Conservation (phyloP, 352 stramenopile genomes). For the Phytophthora crassamura region DNA sequence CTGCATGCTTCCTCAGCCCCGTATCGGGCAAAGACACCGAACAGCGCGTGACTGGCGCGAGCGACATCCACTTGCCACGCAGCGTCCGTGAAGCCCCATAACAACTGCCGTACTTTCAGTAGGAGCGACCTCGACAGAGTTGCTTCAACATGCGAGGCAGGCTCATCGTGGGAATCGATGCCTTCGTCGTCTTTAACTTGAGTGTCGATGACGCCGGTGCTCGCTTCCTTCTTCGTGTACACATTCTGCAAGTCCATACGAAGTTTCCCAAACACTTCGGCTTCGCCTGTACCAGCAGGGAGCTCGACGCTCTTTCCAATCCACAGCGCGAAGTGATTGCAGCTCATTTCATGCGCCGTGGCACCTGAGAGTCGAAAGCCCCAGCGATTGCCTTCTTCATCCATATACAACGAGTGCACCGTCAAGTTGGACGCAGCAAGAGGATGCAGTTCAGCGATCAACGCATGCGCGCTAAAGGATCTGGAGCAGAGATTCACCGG, state of each 20-base stretch:
- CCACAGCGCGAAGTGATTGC: conserved; percentile 67
- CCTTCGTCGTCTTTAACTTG: conserved; percentile 2
- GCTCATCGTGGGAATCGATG: conserved; percentile 10
- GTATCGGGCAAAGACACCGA: conserved; percentile 1
- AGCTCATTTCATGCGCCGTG: conserved; percentile 53
- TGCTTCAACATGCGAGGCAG: not conserved
- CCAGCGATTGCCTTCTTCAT: conserved; percentile 65
- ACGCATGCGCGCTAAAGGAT: conserved; percentile 40
- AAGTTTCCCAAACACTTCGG: conserved; percentile 51
- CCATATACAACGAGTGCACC: conserved; percentile 50
- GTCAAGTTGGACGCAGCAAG: conserved; percentile 41
- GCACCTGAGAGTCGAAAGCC: conserved; percentile 57
- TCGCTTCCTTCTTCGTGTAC: conserved; percentile 55
- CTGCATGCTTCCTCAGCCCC: conserved; percentile 18
- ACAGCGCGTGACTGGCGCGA: conserved; percentile 21
- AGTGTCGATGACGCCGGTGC: conserved; percentile 42
- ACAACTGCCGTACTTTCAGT: conserved; percentile 48
- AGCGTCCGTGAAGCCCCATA: conserved; percentile 61
- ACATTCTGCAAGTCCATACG: conserved; percentile 68
- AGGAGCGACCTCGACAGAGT: conserved; percentile 30
- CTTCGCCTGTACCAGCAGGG: conserved; percentile 14
- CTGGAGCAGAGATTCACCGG: conserved; percentile 55
- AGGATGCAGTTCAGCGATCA: conserved; percentile 35
- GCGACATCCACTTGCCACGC: conserved; percentile 53
- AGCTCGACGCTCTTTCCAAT: conserved; percentile 51